Base-by-base conservation (phyloP, 116 monocot species). In the Zostera marina region DNA sequence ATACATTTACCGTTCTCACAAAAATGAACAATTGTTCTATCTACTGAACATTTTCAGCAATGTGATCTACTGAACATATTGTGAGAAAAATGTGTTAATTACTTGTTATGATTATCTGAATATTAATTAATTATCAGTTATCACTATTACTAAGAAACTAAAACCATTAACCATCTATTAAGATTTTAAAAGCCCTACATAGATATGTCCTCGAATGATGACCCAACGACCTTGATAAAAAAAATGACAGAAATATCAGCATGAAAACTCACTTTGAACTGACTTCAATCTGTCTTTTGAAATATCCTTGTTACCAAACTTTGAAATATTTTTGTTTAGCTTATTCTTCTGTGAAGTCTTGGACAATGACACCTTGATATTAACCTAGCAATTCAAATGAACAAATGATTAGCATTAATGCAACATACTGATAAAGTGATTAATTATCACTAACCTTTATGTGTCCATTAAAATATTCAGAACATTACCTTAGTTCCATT, bases 361-460 rank as follows among this genome's bases (percentile, higher is more conserved):
- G 64, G 96, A 85, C 11, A 89, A 62, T 61, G 96, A 79, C 24
- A 96, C 89, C 65, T 82, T 89, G 63, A 96, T 54, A 65, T 72
- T 80, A 64, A 82, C 74, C 96, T 96, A 68, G 8, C 41, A n/a
- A 64, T 51, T 20, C 25, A 42, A 47, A 52, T 47, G 24, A 44
- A 22, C 5, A 67, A 63, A 59, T 66, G 6, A 67, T 41, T 43
- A 43, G 22, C 45, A n/a, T n/a, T n/a, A n/a, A n/a, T n/a, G n/a
- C n/a, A 46, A 61, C 44, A 23, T 9, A 16, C 19, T 20, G 41
- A 52, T 51, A 39, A 26, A n/a, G n/a, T n/a, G n/a, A n/a, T n/a
- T n/a, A n/a, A n/a, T 8, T 51, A 53, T 13, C 14, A 8, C 40
- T 8, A 40, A 40, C 9, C 5, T 52, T 9, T 15, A 41, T 14